These are phyloP conservation scores for Botrytis cinerea DNA, from an alignment of 2,329 filamentous ascomycete genomes.

Conservation along the genomic window DNA sequence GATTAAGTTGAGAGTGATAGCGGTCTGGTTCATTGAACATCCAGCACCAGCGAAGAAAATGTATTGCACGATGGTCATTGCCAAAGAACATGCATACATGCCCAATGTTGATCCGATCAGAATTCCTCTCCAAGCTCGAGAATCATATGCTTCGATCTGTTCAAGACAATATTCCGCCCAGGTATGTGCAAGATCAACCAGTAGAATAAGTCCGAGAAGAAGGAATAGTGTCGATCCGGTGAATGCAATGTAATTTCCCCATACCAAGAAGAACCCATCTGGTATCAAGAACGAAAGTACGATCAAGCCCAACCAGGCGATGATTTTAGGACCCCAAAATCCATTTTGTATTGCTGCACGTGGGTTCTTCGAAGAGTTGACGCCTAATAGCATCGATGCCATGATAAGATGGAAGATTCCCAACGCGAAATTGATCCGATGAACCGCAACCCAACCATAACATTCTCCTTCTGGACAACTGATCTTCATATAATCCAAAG, in stretches of 20 bases:
- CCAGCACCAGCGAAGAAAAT: conserved; percentile 83
- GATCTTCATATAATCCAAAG: conserved; percentile 94
- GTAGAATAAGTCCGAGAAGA: conserved; percentile 83
- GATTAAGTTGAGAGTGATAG: conserved; percentile 90
- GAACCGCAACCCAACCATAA: conserved; percentile 93
- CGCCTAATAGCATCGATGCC: conserved; percentile 80
- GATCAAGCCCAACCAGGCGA: conserved; percentile 83
- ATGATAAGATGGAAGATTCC: conserved; percentile 91
- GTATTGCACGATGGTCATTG: conserved; percentile 97
- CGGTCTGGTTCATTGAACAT: conserved; percentile 95
- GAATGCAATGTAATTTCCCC: conserved; percentile 92
- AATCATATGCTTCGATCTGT: conserved; percentile 90
- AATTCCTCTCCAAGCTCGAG: conserved; percentile 77
- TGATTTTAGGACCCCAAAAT: conserved; percentile 97
- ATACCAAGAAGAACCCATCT: conserved; percentile 90
- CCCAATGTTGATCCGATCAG: conserved; percentile 88
- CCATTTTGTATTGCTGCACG: conserved; percentile 92
- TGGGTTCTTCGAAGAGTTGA: conserved; percentile 82
- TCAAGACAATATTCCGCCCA: conserved; percentile 96
- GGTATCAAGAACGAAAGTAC: conserved; percentile 95
- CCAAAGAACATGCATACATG: conserved; percentile 90
- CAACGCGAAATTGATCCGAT: conserved; percentile 96
- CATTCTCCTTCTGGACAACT: conserved; percentile 88
- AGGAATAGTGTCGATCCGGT: conserved; percentile 90
- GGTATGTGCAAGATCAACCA: conserved; percentile 92